Percentiles rank a stretch among this genome's conserved stretches.
These are phyloP conservation scores for Monosporozyma siamensis DNA, from an alignment of 805 yeast genomes.

Conservation along the genomic window DNA sequence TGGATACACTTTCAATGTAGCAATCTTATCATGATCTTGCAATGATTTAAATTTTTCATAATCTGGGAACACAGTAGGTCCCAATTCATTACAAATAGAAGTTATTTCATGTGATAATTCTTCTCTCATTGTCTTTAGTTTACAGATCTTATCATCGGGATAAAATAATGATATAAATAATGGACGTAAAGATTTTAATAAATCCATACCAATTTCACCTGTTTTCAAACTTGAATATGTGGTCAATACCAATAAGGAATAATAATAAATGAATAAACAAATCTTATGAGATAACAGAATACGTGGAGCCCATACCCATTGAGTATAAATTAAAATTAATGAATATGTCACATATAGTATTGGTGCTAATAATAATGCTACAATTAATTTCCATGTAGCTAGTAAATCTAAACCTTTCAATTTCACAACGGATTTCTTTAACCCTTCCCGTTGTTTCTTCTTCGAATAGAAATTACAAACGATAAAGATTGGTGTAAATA, in stretches of 20 bases:
- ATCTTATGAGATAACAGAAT: too few relatives aligned
- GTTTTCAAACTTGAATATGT: conserved; percentile 80
- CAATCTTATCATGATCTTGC: conserved; percentile 1
- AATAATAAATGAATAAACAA: conserved; percentile 40
- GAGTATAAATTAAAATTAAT: conserved; percentile 14
- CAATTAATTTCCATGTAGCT: conserved; percentile 92
- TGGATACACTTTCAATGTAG: conserved; percentile 6
- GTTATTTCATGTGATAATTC: conserved; percentile 65
- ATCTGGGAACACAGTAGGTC: conserved; percentile 84
- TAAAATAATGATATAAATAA: conserved; percentile 38
- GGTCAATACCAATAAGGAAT: conserved; percentile 54
- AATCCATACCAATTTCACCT: conserved; percentile 87
- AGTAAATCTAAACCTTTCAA: conserved; percentile 83
- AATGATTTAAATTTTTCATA: conserved; percentile 38
- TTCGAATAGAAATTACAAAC: conserved; percentile 61
- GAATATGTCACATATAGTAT: conserved; percentile 73
- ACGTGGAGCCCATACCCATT: conserved; percentile 30
- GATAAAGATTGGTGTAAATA: conserved; percentile 80
- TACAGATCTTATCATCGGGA: conserved; percentile 35
- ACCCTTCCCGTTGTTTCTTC: conserved; percentile 64
- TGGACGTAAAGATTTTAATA: conserved; percentile 73
- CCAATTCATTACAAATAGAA: conserved; percentile 67
- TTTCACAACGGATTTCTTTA: conserved; percentile 86
- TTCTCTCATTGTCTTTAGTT: conserved; percentile 51
- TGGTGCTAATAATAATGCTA: conserved; percentile 80